Conservation (phyloP, 768 basidiomycete species). For the Mycena chlorophos region DNA sequence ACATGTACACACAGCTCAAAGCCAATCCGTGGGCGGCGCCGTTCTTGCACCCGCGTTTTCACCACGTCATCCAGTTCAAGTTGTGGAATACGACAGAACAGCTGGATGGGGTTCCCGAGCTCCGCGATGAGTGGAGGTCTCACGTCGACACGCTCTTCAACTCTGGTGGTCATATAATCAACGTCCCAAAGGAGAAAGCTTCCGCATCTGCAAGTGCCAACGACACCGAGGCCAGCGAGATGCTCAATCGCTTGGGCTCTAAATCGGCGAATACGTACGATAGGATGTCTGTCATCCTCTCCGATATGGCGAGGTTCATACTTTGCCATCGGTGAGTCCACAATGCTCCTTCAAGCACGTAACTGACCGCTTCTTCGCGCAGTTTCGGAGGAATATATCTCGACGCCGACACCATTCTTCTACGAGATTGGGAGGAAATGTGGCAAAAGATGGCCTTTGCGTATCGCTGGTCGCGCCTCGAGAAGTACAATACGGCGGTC, state of each 20-base stretch:
- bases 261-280: constrained; percentile 85
- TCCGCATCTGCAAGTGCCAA: constrained; percentile 18
- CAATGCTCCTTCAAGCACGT: neutral
- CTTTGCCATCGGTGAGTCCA: constrained; percentile 76
- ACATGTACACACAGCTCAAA: constrained; percentile 84
- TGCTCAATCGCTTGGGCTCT: constrained; percentile 78
- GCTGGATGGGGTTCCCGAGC: constrained; percentile 85
- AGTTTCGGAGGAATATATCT: constrained; percentile 91
- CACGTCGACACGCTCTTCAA: constrained; percentile 79
- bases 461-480: constrained; percentile 91
- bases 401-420: constrained; percentile 92
- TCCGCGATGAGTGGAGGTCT: constrained; percentile 86
- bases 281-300: constrained; percentile 87
- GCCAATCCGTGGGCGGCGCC: constrained; percentile 93
- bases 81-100: constrained; percentile 99
- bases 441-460: constrained; percentile 98
- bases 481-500: constrained; percentile 96
- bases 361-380: neutral
- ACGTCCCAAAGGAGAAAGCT: constrained; percentile 47
- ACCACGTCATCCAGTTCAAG: constrained; percentile 90
- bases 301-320: constrained; percentile 96
- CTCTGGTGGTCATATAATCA: constrained; percentile 76
- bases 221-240: constrained; percentile 31
- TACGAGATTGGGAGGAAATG: constrained; percentile 98
- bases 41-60: constrained; percentile 90